phyloP scores from a whole-genome alignment of 2,329 filamentous ascomycete species.

The Teratosphaeriaceae sp. region DNA sequence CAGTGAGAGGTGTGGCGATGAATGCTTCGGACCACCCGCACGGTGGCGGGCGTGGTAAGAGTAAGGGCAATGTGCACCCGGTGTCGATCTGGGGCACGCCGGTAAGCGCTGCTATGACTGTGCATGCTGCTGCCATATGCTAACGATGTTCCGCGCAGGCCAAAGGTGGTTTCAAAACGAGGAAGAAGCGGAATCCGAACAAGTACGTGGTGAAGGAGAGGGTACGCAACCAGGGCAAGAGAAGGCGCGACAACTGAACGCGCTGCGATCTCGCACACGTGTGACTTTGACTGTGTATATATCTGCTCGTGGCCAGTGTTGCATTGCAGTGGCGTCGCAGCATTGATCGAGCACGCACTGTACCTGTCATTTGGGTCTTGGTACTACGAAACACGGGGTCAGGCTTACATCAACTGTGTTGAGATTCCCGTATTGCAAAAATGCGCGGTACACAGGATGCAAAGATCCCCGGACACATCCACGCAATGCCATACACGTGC shows the following conservation, averaged over 20 bases:
- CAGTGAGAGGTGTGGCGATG: slow-evolving; percentile 96
- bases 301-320: no score
- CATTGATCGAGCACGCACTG: no score
- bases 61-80: slow-evolving; percentile 93
- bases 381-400: no score
- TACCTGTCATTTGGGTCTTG: no score
- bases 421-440: no score
- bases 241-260: slow-evolving; percentile 32
- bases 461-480: no score
- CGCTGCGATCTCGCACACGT: no score
- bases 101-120: slow-evolving; percentile 52
- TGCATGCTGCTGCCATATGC: neutral
- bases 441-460: no score
- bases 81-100: slow-evolving; percentile 95
- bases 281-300: no score
- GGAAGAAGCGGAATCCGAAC: slow-evolving; percentile 82
- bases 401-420: no score
- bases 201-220: slow-evolving; percentile 82
- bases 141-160: slow-evolving; percentile 34
- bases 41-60: slow-evolving; percentile 98
- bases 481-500: no score
- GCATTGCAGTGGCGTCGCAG: no score
- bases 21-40: slow-evolving; percentile 98
- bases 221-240: slow-evolving; percentile 84
- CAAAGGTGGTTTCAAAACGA: slow-evolving; percentile 88